phyloP scores from a whole-genome alignment of 2,329 filamentous ascomycete species.

The Colletotrichum orbiculare region DNA sequence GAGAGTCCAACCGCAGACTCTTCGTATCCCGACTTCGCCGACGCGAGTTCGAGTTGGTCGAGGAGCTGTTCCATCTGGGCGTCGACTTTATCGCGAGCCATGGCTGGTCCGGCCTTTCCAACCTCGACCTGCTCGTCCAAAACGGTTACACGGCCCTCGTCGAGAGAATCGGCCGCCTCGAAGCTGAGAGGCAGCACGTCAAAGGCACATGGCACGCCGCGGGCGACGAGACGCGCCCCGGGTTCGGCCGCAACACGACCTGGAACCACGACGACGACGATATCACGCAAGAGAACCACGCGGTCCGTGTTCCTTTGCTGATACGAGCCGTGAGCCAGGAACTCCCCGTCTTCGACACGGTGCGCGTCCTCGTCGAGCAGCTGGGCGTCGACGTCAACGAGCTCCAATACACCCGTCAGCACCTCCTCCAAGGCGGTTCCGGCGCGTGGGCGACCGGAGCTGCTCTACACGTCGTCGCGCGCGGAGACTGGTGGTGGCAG shows the following conservation, averaged over 20 bases:
- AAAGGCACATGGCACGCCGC: conserved; percentile 6
- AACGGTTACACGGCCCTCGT: conserved; percentile 38
- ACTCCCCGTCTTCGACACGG: conserved; percentile 48
- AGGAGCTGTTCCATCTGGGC: conserved; percentile 36
- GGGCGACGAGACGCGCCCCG: not conserved
- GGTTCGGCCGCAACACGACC: not conserved
- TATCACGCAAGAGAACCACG: not conserved
- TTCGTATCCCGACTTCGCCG: conserved; percentile 23
- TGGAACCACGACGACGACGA: not conserved
- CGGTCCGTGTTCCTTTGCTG: conserved; percentile 37
- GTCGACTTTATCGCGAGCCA: conserved; percentile 24
- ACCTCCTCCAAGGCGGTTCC: not conserved
- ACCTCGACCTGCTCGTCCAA: conserved; percentile 26
- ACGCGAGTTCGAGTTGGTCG: conserved; percentile 40
- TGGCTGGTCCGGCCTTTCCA: not conserved
- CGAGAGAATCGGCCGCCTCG: conserved; percentile 37
- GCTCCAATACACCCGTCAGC: not conserved
- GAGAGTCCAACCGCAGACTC: not conserved
- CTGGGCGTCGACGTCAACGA: conserved; percentile 47
- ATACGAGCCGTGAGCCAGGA: conserved; percentile 42
- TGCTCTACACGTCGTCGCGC: conserved; percentile 3
- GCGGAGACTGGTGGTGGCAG: not conserved
- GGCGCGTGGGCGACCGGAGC: too few species aligned
- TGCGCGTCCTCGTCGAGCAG: conserved; percentile 48
- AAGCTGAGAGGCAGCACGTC: conserved; percentile 20